phyloP scores from a whole-genome alignment of 257 asterid genomes.

The Forsythia suspensa region DNA sequence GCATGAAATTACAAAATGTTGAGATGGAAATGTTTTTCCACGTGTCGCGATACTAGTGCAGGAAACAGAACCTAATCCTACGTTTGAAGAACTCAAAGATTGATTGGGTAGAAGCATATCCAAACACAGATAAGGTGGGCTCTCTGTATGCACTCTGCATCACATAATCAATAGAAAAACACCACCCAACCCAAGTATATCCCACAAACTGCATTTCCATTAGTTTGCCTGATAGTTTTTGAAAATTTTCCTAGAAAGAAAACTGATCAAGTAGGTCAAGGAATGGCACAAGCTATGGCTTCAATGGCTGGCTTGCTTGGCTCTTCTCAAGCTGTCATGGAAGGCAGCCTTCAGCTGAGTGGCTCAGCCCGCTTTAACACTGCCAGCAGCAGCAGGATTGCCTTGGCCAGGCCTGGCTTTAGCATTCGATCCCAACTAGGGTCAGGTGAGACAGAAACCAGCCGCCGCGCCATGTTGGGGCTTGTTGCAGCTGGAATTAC shows the following conservation, averaged over 20 bases:
- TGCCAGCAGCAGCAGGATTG: constrained; percentile 39
- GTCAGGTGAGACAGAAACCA: constrained; percentile 60
- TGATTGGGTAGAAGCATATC: constrained; percentile 44
- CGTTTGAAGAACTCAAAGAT: constrained; percentile 22
- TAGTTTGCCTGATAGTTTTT: constrained; percentile 3
- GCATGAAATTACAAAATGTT: neutral
- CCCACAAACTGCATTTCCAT: neutral
- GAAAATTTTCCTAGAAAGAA: neutral
- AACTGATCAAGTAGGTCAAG: constrained; percentile 30
- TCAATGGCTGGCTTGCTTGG: constrained; percentile 81
- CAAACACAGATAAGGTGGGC: constrained; percentile 45
- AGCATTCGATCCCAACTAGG: constrained; percentile 66
- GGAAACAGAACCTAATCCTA: constrained; percentile 31
- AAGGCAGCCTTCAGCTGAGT: constrained; percentile 72
- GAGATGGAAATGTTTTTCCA: constrained; percentile 15
- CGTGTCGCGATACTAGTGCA: constrained; percentile 20
- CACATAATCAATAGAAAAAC: constrained; percentile 30
- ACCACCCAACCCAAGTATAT: constrained; percentile 11
- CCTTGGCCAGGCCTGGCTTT: constrained; percentile 46
- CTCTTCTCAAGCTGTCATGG: constrained; percentile 75
- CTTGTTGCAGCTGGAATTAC: constrained; percentile 78
- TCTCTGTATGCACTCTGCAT: constrained; percentile 25
- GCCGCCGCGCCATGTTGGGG: constrained; percentile 83
- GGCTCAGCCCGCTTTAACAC: constrained; percentile 55
- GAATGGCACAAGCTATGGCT: constrained; percentile 88